Conservation (phyloP, 306 rosid species). For the Begonia masoniana region DNA sequence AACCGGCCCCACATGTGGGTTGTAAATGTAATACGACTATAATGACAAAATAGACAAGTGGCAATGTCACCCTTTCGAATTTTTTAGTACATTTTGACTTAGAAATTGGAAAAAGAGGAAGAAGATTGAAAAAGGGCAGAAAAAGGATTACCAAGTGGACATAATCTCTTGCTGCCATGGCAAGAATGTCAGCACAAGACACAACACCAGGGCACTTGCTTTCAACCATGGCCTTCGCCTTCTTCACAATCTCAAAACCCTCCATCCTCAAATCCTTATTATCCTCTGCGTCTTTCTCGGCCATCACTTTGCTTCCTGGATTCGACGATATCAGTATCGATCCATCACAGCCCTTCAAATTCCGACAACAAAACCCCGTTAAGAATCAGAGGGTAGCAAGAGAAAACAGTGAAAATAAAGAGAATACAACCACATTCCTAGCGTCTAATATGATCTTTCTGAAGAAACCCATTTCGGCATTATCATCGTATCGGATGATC, state of each 20-base stretch:
- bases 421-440: neutral
- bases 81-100: too few relatives aligned
- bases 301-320: conserved; percentile 40
- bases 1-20: neutral
- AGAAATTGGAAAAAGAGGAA: neutral
- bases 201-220: conserved; percentile 73
- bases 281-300: conserved; percentile 70
- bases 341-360: conserved; percentile 75
- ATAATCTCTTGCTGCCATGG: conserved; percentile 83
- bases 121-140: neutral
- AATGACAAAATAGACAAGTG: neutral
- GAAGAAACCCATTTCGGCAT: too few relatives aligned
- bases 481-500: too few relatives aligned
- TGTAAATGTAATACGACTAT: neutral
- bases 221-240: conserved; percentile 71
- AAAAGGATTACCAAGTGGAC: conserved; percentile 49
- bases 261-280: conserved; percentile 60
- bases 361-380: neutral
- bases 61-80: too few relatives aligned
- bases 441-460: neutral
- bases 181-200: conserved; percentile 91
- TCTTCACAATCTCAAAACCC: conserved; percentile 53
- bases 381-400: conserved; percentile 4
- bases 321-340: conserved; percentile 53
- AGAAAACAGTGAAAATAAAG: conserved; percentile 1